Evolutionary conservation across 2,329 filamentous ascomycete genomes (phyloP).

Genomic region (Cryphonectria radicalis): DNA sequence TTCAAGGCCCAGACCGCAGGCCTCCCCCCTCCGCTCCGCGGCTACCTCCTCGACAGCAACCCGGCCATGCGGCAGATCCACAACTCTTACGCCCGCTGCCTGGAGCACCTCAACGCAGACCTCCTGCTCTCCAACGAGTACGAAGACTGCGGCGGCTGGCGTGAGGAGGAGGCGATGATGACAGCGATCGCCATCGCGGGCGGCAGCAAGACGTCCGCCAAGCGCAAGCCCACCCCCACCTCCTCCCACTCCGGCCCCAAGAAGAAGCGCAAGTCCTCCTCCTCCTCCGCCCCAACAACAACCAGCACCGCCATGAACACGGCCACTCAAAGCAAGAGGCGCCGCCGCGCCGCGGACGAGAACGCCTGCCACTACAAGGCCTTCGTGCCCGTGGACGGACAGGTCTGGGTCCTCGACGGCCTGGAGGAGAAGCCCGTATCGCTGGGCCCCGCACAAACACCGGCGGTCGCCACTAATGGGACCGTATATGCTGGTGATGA

Average conservation of each 20-base stretch:
- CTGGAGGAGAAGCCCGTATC: constrained; percentile 72
- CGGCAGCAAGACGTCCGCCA: constrained; percentile 38
- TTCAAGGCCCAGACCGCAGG: constrained; percentile 75
- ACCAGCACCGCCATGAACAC: constrained; percentile 35
- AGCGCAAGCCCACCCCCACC: not conserved
- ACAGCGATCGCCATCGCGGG: constrained; percentile 32
- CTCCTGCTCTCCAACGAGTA: constrained; percentile 65
- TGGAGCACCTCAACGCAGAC: constrained; percentile 76
- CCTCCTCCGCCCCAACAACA: constrained; percentile 12
- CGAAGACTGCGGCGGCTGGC: constrained; percentile 41
- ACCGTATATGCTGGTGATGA: not conserved
- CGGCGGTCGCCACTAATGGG: not conserved
- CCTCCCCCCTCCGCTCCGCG: constrained; percentile 74
- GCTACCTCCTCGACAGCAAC: constrained; percentile 75
- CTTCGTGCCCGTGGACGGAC: constrained; percentile 72
- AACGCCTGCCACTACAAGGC: constrained; percentile 86
- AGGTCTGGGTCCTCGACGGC: constrained; percentile 89
- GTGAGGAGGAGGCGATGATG: constrained; percentile 35
- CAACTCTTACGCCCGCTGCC: constrained; percentile 83
- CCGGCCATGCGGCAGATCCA: constrained; percentile 79
- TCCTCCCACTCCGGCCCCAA: not conserved
- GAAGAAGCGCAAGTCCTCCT: constrained; percentile 31
- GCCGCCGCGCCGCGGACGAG: constrained; percentile 49
- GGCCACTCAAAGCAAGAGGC: constrained; percentile 36
- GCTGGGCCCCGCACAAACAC: constrained; percentile 52